Evolutionary conservation across 1,139 yeast genomes (phyloP), one percentile per base, ranked within the genome.

Genomic region (Lodderomyces theae): DNA sequence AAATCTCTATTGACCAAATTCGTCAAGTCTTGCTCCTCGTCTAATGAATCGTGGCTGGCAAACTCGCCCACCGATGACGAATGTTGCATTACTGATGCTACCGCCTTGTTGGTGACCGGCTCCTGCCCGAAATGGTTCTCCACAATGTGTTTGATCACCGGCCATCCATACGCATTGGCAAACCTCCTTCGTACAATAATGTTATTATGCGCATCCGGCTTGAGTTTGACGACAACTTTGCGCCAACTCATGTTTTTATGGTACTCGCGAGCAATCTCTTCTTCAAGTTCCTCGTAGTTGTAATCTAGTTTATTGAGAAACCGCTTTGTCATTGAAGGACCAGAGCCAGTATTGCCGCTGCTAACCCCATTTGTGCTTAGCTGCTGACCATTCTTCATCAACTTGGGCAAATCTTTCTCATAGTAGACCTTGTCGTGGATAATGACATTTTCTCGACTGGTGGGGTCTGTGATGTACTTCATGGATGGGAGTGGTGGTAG

Each of bases 151-250:
- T 85, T 86, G 26, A 92, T 73, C 0, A 89, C 96, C 0, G 87
- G 89, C 96, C 97, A 90, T 1, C 99, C 99, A 63, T 85, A 89
- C 0, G 97, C 95, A 65, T 92, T 92, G 9, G 95, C 82, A 67
- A 87, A 92, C 46, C 90, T 66, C 52, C 99, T 71, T 48, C 99
- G 68, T 1, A 92, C 98, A 25, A 87, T 73, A 38, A 92, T 90
- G 54, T 90, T 94, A 57, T 92, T 92, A 56, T 92, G 99, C 0
- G 99, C 96, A 62, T 92, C 99, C 0, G 97, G 96, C 47, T 81
- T 80, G 44, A 94, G 65, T 38, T 80, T 79, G 1, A 90, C 97
- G 23, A 94, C 63, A 1, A 94, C 96, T 61, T 92, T 92, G 35
- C 97, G 71, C 99, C 99, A 92, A 3, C 77, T 63, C 87, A 89